Conservation (phyloP, 805 yeast genomes). For the Myxozyma mucilagina region DNA sequence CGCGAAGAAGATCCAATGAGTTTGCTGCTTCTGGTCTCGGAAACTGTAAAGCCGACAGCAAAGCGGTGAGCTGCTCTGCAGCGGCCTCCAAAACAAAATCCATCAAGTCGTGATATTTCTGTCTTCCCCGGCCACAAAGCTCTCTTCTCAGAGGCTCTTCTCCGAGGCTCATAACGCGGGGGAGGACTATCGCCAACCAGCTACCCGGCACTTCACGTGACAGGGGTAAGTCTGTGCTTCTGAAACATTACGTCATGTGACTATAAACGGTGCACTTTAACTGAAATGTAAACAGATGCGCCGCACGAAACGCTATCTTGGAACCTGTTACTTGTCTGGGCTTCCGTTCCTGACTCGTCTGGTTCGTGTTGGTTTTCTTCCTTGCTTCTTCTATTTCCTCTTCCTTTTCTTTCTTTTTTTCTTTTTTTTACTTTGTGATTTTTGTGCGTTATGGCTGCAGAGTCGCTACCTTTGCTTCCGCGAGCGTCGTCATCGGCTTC, state of each 20-base stretch:
- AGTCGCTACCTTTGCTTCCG: conserved; percentile 4
- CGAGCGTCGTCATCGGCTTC: conserved; percentile 1
- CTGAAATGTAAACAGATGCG: no score
- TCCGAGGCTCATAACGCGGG: conserved; percentile 2
- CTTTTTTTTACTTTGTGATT: not conserved
- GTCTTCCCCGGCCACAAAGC: not conserved
- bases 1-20: conserved; percentile 5
- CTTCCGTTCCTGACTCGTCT: not conserved
- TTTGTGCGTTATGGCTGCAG: not conserved
- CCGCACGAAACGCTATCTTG: not conserved
- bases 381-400: not conserved
- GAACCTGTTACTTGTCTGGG: not conserved
- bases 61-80: conserved; percentile 9
- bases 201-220: no score
- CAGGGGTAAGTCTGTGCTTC: no score
- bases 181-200: no score
- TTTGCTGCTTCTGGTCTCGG: conserved; percentile 1
- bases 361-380: not conserved
- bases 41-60: conserved; percentile 18
- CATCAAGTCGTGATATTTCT: not conserved
- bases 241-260: no score
- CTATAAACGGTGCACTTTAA: no score
- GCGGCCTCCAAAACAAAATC: not conserved
- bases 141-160: not conserved
- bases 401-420: not conserved